These are phyloP conservation scores for Botrytis cinerea DNA, from an alignment of 2,329 filamentous ascomycete species.

Conservation along the genomic window DNA sequence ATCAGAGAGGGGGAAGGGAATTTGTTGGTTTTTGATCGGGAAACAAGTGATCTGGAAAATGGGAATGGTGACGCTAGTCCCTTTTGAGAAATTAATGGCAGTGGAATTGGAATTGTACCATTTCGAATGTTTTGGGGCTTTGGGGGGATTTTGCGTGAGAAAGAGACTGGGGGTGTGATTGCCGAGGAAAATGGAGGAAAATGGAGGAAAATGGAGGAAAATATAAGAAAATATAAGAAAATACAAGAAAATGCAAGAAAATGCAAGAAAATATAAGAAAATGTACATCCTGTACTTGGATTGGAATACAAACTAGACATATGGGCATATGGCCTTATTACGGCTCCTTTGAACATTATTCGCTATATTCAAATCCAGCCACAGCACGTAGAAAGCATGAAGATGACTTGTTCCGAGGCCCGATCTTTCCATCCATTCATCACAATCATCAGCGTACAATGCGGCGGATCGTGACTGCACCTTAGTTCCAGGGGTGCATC, in stretches of 20 bases:
- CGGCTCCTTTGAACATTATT: not conserved
- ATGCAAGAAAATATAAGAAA: too few relatives aligned
- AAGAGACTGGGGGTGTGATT: not conserved
- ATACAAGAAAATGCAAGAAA: too few relatives aligned
- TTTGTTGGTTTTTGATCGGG: slow-evolving; percentile 16
- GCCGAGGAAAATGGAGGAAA: not conserved
- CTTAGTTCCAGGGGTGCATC: slow-evolving; percentile 16
- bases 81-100: slow-evolving; percentile 16
- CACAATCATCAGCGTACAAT: not conserved
- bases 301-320: not conserved
- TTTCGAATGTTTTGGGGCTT: too few relatives aligned
- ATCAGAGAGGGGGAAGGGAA: slow-evolving; percentile 1
- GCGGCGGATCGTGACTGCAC: not conserved
- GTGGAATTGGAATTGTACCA: not conserved
- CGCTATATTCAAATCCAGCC: not conserved
- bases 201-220: too few relatives aligned
- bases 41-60: slow-evolving; percentile 14
- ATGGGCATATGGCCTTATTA: not conserved
- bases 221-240: too few relatives aligned
- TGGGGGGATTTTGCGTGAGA: too few relatives aligned
- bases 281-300: not conserved
- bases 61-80: slow-evolving; percentile 17
- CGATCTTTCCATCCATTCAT: too few relatives aligned
- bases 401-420: not conserved
- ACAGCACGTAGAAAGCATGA: too few relatives aligned